phyloP scores from a whole-genome alignment of 2,329 filamentous ascomycete genomes.

The Fusarium burgessii region DNA sequence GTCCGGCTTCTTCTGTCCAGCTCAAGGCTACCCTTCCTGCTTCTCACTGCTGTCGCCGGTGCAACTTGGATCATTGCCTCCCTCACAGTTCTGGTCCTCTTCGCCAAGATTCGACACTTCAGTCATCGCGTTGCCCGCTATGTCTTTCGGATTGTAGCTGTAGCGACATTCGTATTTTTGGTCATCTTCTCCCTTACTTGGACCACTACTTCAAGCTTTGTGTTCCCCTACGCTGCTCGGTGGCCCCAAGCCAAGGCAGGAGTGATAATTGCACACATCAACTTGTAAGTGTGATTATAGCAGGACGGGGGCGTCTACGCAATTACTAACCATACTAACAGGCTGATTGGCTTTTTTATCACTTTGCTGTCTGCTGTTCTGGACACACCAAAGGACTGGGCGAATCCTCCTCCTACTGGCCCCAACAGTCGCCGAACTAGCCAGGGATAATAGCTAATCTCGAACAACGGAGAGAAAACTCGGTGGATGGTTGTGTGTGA shows the following conservation, averaged over 20 bases:
- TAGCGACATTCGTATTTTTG: constrained; percentile 39
- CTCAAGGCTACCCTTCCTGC: constrained; percentile 29
- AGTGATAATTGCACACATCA: constrained; percentile 36
- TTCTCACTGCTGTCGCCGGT: constrained; percentile 33
- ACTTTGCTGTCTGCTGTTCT: constrained; percentile 34
- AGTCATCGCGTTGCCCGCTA: constrained; percentile 32
- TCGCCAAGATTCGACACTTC: constrained; percentile 5
- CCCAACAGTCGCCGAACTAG: constrained; percentile 1
- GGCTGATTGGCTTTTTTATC: constrained; percentile 37
- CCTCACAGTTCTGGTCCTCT: constrained; percentile 28
- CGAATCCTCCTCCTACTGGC: background rate
- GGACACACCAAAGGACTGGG: constrained; percentile 19
- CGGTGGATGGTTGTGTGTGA: background rate
- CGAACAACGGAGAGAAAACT: background rate
- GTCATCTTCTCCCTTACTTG: constrained; percentile 21
- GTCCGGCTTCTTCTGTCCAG: background rate
- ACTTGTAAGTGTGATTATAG: constrained; percentile 39
- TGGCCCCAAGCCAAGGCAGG: constrained; percentile 8
- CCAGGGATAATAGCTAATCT: background rate
- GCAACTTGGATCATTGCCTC: constrained; percentile 23
- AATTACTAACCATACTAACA: constrained; percentile 29
- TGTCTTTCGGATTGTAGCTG: constrained; percentile 42
- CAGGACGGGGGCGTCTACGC: background rate
- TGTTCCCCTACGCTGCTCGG: background rate
- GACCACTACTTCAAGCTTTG: constrained; percentile 3